A percentile compares a stretch with the other conserved stretches of the same genome.
Evolutionary conservation across 164 flowering plant species (phyloP).

Genomic region (Umbellularia californica): DNA sequence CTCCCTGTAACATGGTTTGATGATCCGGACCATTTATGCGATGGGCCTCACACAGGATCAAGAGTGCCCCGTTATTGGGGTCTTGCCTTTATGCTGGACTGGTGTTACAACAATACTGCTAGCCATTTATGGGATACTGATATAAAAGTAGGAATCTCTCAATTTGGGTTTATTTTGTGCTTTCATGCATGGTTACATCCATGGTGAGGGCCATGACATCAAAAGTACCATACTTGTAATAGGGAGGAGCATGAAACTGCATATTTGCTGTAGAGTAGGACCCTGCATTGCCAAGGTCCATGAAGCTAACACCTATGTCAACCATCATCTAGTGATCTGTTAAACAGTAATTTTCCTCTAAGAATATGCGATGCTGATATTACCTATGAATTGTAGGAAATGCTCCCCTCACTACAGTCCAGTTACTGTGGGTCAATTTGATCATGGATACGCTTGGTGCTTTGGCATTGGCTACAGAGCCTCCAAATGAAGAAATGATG

Average conservation of each 20-base stretch:
- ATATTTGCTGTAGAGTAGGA: too few species aligned
- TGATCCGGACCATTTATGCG: not conserved
- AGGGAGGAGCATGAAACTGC: too few species aligned
- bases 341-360: not conserved
- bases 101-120: too few species aligned
- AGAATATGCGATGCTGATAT: not conserved
- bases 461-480: constrained; percentile 78
- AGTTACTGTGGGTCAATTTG: constrained; percentile 86
- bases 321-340: not conserved
- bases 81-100: too few species aligned
- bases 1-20: too few species aligned
- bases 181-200: too few species aligned
- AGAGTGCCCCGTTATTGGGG: too few species aligned
- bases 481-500: constrained; percentile 69
- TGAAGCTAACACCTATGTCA: too few species aligned
- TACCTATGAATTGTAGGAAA: constrained; percentile 48
- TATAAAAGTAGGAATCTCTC: not conserved
- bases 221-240: too few species aligned
- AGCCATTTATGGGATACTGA: too few species aligned
- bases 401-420: constrained; percentile 80
- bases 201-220: too few species aligned
- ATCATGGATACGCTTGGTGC: constrained; percentile 93
- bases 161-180: not conserved
- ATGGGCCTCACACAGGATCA: not conserved
- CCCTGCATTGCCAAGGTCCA: too few species aligned